Evolutionary conservation across 208 protist genomes (phyloP), one percentile per base, ranked within the genome.

Genomic region (Vickermania spadyakhi): DNA sequence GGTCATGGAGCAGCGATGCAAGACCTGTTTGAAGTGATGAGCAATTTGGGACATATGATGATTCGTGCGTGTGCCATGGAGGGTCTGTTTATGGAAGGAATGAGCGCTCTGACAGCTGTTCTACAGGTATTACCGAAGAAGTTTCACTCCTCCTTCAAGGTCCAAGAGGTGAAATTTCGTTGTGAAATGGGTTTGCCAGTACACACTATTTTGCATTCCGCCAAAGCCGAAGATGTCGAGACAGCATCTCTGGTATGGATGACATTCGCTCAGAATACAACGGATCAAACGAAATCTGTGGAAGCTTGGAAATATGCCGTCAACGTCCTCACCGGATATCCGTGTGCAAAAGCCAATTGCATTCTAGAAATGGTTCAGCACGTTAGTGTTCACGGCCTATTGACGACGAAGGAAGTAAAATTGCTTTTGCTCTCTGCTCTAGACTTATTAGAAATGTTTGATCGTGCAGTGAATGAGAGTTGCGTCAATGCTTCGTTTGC

Each of bases 171-270:
- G 7, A 70, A 77, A 7, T 81, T 82, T 55, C 64, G 73, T 41
- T 80, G 72, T 30, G 61, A 77, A 25, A 53, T 81, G 5, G 63
- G 72, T 22, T 68, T 83, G 45, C 59, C 73, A 28, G 72, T 71
- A 3, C 58, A 64, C 0, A 51, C 62, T 21, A 61, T 88, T 21
- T 51, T 82, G 0, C 64, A 74, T 13, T 52, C 70, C 11, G 64
- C 73, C 0, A 79, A 76, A 45, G 74, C 69, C 21, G 68, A 72
- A 51, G 83, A 87, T 59, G 65, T 70, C 5, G 78, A 91, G 42
- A 64, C 79, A 41, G 77, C 88, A 59, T 64, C 81, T 2, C 62
- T 74, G n/a, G 86, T 78, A 29, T 89, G 80, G 75, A 72, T 88
- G 42, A 67, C 79, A 3, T 61, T 84, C 56, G 83, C 81, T 3